Evolutionary conservation across 2,329 filamentous ascomycete genomes (phyloP).

Genomic region (Claviceps citrina): DNA sequence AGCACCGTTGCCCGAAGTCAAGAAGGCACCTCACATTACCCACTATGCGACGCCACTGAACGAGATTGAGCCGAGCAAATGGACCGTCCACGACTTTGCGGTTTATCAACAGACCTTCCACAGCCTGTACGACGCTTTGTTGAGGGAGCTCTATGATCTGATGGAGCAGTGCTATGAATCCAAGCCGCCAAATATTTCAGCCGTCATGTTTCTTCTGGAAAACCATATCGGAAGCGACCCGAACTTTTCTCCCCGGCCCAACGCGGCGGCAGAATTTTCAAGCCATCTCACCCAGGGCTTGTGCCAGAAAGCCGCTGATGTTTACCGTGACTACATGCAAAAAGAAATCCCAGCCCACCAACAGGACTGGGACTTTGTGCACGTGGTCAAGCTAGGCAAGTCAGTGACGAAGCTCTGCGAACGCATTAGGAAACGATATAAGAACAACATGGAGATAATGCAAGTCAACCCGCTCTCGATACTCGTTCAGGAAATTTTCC

Average conservation of each 20-base stretch:
- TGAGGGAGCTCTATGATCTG: conserved; percentile 77
- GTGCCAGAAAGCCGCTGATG: conserved; percentile 56
- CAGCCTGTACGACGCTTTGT: conserved; percentile 61
- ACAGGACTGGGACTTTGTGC: conserved; percentile 76
- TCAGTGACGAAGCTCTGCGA: conserved; percentile 72
- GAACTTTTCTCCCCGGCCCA: conserved; percentile 53
- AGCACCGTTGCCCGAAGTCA: conserved; percentile 48
- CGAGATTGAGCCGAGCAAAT: conserved; percentile 43
- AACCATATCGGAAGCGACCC: conserved; percentile 69
- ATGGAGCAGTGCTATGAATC: conserved; percentile 76
- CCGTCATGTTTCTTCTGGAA: conserved; percentile 65
- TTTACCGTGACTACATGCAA: conserved; percentile 66
- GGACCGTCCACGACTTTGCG: conserved; percentile 54
- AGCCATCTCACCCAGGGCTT: conserved; percentile 59
- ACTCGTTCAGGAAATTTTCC: conserved; percentile 69
- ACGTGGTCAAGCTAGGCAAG: conserved; percentile 80
- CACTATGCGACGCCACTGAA: conserved; percentile 33
- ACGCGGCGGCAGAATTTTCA: conserved; percentile 58
- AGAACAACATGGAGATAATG: conserved; percentile 75
- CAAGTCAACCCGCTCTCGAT: conserved; percentile 52
- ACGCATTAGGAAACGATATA: conserved; percentile 83
- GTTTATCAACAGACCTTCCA: conserved; percentile 62
- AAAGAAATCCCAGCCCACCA: conserved; percentile 65
- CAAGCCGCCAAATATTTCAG: conserved; percentile 70
- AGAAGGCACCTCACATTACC: conserved; percentile 43